A percentile compares a stretch with the other conserved stretches of the same genome.
phyloP scores from a whole-genome alignment of 257 asterid genomes.

The Fraxinus americana region DNA sequence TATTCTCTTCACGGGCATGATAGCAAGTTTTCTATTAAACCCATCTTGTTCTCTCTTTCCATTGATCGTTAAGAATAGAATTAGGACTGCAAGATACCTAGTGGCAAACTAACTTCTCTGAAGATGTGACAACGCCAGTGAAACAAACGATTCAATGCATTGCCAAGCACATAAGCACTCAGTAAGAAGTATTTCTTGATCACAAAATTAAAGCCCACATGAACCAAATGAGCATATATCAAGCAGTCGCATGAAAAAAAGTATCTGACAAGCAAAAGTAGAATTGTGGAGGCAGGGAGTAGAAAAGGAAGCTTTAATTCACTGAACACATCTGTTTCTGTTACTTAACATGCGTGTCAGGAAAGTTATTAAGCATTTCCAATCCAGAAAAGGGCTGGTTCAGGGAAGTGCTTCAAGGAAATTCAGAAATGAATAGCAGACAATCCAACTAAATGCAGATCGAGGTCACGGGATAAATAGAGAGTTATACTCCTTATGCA shows the following conservation, averaged over 20 bases:
- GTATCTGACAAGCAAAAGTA: background rate
- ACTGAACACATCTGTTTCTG: background rate
- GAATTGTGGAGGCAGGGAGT: background rate
- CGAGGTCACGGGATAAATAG: background rate
- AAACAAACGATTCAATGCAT: background rate
- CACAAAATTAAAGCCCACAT: background rate
- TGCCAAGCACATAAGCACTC: slow-evolving; percentile 11
- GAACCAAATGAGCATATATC: background rate
- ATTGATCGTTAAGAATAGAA: background rate
- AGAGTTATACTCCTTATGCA: background rate
- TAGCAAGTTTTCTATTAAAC: background rate
- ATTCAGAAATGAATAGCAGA: background rate
- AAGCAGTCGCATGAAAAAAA: background rate
- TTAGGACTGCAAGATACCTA: background rate
- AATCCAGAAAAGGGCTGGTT: background rate
- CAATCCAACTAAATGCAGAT: background rate
- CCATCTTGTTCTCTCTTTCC: background rate
- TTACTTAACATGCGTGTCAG: background rate
- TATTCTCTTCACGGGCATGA: background rate
- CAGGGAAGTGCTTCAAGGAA: background rate
- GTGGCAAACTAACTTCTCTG: background rate
- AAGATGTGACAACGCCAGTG: background rate
- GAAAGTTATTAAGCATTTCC: background rate
- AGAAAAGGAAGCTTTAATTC: background rate
- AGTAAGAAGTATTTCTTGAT: background rate